Conservation (phyloP, 441 rosid species). For the Pelargonium exstipulatum region DNA sequence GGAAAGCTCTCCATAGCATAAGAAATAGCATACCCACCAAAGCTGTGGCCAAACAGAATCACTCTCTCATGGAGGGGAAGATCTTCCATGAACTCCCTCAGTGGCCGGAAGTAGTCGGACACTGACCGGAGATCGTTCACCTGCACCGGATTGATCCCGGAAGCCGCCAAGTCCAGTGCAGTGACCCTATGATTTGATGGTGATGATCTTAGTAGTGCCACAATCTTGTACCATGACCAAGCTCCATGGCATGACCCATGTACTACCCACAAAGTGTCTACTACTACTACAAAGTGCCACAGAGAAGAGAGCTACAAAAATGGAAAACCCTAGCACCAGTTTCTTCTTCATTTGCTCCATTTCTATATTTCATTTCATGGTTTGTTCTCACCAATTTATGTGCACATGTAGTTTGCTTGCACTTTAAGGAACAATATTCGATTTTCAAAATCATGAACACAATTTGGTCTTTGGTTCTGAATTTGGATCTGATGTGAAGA, state of each 20-base stretch:
- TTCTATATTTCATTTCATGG: no score
- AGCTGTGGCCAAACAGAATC: constrained; percentile 17
- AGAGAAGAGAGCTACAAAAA: no score
- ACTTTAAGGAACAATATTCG: no score
- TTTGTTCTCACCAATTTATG: no score
- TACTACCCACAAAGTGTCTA: constrained; percentile 13
- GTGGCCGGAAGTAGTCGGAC: constrained; percentile 10
- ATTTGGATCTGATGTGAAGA: no score
- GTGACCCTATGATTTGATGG: constrained; percentile 7
- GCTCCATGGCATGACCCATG: constrained; percentile 18
- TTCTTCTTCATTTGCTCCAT: no score
- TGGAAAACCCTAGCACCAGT: no score
- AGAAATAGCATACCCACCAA: constrained; percentile 19
- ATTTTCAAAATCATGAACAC: no score
- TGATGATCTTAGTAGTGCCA: constrained; percentile 2
- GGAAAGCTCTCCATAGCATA: constrained; percentile 19
- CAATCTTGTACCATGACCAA: constrained; percentile 17
- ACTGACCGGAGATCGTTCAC: background rate
- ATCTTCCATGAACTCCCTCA: constrained; percentile 5
- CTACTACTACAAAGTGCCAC: background rate
- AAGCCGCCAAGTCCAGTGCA: constrained; percentile 14
- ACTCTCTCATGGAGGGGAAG: background rate
- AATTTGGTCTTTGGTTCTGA: no score
- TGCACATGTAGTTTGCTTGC: no score
- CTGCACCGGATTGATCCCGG: background rate